phyloP scores from a whole-genome alignment of 2,329 filamentous ascomycete genomes.

The Elsinoe necatrix region DNA sequence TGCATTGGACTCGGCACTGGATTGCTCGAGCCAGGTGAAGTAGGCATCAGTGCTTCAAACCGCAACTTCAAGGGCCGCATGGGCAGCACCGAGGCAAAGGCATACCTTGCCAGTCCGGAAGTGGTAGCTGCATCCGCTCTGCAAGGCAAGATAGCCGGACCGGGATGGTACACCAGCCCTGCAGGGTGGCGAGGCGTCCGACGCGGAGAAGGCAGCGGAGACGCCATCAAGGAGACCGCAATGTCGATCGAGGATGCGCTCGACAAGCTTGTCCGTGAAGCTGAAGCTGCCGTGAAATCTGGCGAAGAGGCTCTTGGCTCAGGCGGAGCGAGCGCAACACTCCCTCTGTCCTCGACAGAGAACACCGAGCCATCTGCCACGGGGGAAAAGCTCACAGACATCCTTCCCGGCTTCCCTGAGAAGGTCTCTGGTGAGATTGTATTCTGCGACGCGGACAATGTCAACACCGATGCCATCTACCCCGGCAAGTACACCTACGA shows the following conservation, averaged over 20 bases:
- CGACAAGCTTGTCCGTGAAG: constrained; percentile 60
- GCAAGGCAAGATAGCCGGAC: constrained; percentile 61
- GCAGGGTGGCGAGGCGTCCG: constrained; percentile 59
- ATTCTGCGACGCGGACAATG: constrained; percentile 76
- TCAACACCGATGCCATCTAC: constrained; percentile 91
- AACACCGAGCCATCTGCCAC: constrained; percentile 25
- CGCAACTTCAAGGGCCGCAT: constrained; percentile 89
- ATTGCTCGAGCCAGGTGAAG: constrained; percentile 73
- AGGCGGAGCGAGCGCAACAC: constrained; percentile 22
- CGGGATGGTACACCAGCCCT: constrained; percentile 69
- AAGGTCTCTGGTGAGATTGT: constrained; percentile 77
- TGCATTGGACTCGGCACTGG: constrained; percentile 82
- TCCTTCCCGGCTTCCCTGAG: constrained; percentile 80
- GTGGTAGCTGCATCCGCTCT: constrained; percentile 86
- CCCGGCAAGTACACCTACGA: constrained; percentile 89
- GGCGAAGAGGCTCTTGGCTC: constrained; percentile 41
- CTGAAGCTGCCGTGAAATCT: constrained; percentile 53
- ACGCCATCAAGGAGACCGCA: constrained; percentile 55
- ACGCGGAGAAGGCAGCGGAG: constrained; percentile 63
- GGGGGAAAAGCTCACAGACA: constrained; percentile 49
- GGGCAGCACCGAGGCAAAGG: constrained; percentile 69
- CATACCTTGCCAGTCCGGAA: constrained; percentile 82
- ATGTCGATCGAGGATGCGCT: constrained; percentile 61
- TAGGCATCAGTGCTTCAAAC: constrained; percentile 76
- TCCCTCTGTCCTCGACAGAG: constrained; percentile 27